Base-by-base conservation (phyloP, 2,329 filamentous ascomycete genomes). In the Aspergillus sclerotialis region DNA sequence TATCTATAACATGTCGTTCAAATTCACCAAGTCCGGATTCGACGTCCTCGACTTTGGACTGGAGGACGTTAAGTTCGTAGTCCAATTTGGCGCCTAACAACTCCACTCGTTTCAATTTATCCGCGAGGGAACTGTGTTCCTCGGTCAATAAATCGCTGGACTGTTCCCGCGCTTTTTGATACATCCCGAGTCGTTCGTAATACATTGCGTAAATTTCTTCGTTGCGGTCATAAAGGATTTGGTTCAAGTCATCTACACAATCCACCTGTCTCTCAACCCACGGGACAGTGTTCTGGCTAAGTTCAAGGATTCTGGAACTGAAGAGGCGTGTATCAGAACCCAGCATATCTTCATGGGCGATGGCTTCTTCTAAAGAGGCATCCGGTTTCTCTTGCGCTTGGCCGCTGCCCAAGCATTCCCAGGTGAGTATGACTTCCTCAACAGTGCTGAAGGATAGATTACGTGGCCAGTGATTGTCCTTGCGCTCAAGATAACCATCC, bases 1-100 rank as follows among this genome's bases (percentile, higher is more conserved):
- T 73, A 35, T 85, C 80, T 29, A 74, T 67, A 2, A 92, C 84
- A 56, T 89, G 83, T 31, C 76, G 72, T 59, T 89, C 84, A 58
- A 94, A 93, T 41, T 88, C 82, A 8, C 65, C 67, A 1, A 94
- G 78, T 1, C 84, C 84, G 41, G 87, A 83, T 53, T 94, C 88
- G 7, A 94, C 84, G 53, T 96, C 90, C 49, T 84, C 75, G 7
- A 94, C 82, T 50, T 87, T 87, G 30, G 80, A 78, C 31, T 79
- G 72, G n/a, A 96, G 67, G 11, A 80, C 78, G 39, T 82, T 77
- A 41, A 95, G 81, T 66, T 95, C 90, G 60, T 96, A 96, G 52
- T 96, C 89, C 36, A 96, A 70, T 60, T 89, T 89, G 13, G 87
- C 86, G 3, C 82, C 78, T 25, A 93, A 68, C 14, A 82, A 75